These are phyloP conservation scores for Ilyonectria destructans DNA, from an alignment of 2,329 filamentous ascomycete species.

Conservation along the genomic window DNA sequence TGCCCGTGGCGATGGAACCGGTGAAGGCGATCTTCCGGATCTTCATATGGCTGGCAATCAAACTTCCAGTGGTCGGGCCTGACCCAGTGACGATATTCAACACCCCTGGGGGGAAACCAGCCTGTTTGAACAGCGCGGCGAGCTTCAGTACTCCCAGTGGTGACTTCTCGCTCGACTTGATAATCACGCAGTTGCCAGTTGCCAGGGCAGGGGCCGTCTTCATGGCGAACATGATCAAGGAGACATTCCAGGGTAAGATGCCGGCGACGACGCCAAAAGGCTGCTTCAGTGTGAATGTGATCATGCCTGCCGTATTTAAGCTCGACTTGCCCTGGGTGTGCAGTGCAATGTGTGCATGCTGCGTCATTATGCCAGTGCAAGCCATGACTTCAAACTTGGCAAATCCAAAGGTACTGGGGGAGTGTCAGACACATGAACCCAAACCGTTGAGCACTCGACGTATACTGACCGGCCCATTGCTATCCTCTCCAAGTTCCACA, in stretches of 20 bases:
- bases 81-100: conserved; percentile 36
- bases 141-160: background rate
- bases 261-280: background rate
- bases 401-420: background rate
- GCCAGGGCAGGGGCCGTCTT: background rate
- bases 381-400: background rate
- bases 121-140: conserved; percentile 11
- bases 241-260: conserved; percentile 2
- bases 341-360: background rate
- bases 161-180: background rate
- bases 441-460: background rate
- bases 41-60: conserved; percentile 33
- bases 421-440: background rate
- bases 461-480: background rate
- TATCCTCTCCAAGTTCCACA: background rate
- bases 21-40: conserved; percentile 34
- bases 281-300: background rate
- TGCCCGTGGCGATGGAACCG: conserved; percentile 76
- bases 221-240: background rate
- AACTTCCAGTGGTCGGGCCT: conserved; percentile 5
- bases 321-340: background rate
- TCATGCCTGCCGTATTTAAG: background rate
- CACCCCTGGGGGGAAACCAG: conserved; percentile 40
- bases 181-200: background rate
- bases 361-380: background rate